Evolutionary conservation across 169 alveolate species (phyloP), one percentile per base, ranked within the genome.

Genomic region (Babesia gibsoni): DNA sequence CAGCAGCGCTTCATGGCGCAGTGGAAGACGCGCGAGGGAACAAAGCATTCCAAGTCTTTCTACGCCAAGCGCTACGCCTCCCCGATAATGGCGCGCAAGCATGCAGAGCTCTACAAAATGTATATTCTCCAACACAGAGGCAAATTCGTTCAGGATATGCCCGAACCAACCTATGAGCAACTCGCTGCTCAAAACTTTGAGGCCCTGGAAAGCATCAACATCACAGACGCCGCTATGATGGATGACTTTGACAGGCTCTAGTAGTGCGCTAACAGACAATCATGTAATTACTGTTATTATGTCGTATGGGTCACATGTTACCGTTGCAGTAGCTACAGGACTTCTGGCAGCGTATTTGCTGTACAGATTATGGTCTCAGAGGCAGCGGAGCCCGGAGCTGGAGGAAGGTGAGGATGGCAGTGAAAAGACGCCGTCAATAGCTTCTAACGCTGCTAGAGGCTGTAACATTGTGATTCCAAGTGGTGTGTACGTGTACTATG

Each of bases 1-100:
- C 91, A 85, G 70, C 89, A 85, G 43, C 52, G 91, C 12, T 85
- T 83, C 46, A 85, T 85, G 91, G 91, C 91, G 0, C 91, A 85
- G 58, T 85, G 91, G 91, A 85, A 85, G 74, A 85, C 91, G 22
- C 33, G 81, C n/a, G 91, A 84, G 43, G 91, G 91, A 16, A 75
- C 90, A 7, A 84, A 84, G 43, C 91, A 84, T 56, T 83, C 91
- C 10, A 84, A 84, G 50, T 83, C 91, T 1, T 84, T 84, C 43
- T 84, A 84, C 43, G 85, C 89, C 18, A 84, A 84, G 64, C 39
- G 89, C 20, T 83, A 77, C 42, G 79, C 64, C 7, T 30, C 86
- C 46, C 83, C 84, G 33, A 29, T 73, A 43, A 52, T 75, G 84
- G 91, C 91, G 43, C 63, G 86, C 16, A 49, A 63, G 52, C 89